Percentiles rank a stretch among this genome's conserved stretches.
These are phyloP conservation scores for Naumovozyma baii DNA, from an alignment of 805 yeast genomes.

Conservation along the genomic window DNA sequence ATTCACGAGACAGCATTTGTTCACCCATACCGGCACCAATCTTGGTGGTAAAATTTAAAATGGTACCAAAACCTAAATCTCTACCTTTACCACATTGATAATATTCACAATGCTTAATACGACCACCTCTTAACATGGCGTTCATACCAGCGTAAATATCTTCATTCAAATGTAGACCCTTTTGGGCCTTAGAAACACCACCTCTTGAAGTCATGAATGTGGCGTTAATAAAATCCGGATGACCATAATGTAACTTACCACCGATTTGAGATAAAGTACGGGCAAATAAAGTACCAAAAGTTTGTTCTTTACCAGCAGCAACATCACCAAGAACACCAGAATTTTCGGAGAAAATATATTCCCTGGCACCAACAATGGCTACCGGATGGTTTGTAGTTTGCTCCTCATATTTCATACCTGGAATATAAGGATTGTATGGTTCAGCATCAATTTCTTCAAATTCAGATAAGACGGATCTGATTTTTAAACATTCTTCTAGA, in stretches of 20 bases:
- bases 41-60: conserved; percentile 85
- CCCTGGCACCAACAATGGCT: conserved; percentile 92
- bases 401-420: conserved; percentile 41
- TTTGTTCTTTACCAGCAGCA: conserved; percentile 96
- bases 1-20: conserved; percentile 84
- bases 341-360: conserved; percentile 86
- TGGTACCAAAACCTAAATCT: conserved; percentile 87
- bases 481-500: conserved; percentile 85
- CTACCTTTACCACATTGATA: conserved; percentile 96
- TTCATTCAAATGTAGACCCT: conserved; percentile 85
- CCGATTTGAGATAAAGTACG: conserved; percentile 89
- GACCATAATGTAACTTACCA: conserved; percentile 91
- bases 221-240: conserved; percentile 88
- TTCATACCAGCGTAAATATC: conserved; percentile 95
- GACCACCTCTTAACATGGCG: conserved; percentile 81
- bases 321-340: conserved; percentile 90
- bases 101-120: conserved; percentile 90
- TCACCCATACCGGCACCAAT: conserved; percentile 99
- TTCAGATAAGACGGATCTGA: conserved; percentile 78
- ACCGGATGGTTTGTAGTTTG: conserved; percentile 68
- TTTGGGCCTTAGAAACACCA: conserved; percentile 91
- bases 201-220: conserved; percentile 92
- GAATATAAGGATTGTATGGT: conserved; percentile 44
- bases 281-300: conserved; percentile 92
- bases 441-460: conserved; percentile 68